phyloP scores from a whole-genome alignment of 2,329 filamentous ascomycete species.

The Curvularia verruculosa region DNA sequence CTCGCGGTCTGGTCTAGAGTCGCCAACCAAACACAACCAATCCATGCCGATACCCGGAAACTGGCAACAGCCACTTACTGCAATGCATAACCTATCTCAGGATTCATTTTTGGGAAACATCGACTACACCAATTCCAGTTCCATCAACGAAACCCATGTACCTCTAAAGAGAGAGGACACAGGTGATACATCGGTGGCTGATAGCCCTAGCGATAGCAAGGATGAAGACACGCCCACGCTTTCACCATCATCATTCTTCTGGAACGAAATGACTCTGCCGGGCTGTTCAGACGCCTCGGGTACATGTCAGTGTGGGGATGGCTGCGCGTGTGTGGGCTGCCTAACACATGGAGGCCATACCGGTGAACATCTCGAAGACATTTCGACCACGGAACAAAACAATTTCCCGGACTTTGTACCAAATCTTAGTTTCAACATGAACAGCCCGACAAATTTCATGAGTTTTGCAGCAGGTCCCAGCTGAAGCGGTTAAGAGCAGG shows the following conservation, averaged over 20 bases:
- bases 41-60: conserved; percentile 22
- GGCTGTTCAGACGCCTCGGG: conserved; percentile 57
- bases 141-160: conserved; percentile 13
- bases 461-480: conserved; percentile 12
- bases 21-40: conserved; percentile 19
- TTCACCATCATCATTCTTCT: conserved; percentile 48
- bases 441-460: conserved; percentile 20
- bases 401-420: conserved; percentile 25
- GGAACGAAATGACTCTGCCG: conserved; percentile 46
- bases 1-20: conserved; percentile 30
- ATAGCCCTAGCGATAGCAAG: conserved; percentile 40
- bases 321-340: conserved; percentile 60
- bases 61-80: conserved; percentile 34
- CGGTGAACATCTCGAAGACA: conserved; percentile 47
- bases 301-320: conserved; percentile 59
- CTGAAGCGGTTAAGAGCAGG: neutral
- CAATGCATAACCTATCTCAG: conserved; percentile 16
- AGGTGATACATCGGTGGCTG: conserved; percentile 22
- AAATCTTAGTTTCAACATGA: conserved; percentile 9
- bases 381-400: conserved; percentile 21
- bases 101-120: conserved; percentile 24
- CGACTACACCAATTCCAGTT: conserved; percentile 14
- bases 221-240: conserved; percentile 44
- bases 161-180: conserved; percentile 24
- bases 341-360: conserved; percentile 59